Base-by-base conservation (phyloP, 2,329 filamentous ascomycete genomes). In the Capronia americana region DNA sequence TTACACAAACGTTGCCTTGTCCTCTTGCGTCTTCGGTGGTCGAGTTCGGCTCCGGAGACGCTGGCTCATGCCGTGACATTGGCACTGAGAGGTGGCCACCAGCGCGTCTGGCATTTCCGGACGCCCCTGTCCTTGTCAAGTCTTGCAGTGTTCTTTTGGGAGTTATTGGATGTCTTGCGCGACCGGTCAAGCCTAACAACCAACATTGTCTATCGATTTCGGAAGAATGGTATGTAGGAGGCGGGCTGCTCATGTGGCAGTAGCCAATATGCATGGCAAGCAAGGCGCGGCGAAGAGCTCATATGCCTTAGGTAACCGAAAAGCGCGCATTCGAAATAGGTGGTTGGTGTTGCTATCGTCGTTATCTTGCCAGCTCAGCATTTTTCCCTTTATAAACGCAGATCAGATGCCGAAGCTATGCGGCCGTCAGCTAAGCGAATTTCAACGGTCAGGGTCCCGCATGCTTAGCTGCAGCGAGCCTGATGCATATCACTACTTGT, bases 331-430 rank as follows among this genome's bases (percentile, higher is more conserved):
- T 5, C 3, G 17, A 30, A 30, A 30, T 17, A 55, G 53, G 8
- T 55, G 11, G 24, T 28, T 55, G 11, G 28, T n/a, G 53, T 24
- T 11, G 28, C 17, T 34, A n/a, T 32, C 28, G 11, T 20, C 4
- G 11, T 41, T 41, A 54, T 32, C 53, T 55, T 32, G 58, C 58
- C 58, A 61, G 23, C 58, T 26, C 58, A 54, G 46, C 46, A 41
- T 26, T 54, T 51, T 38, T 38, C 28, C n/a, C 11, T 53, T 53
- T n/a, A 32, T 20, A 23, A n/a, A 41, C 8, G 58, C 23, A 53
- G 26, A 61, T 54, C 46, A 53, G 32, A 51, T 38, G 38, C 58
- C 58, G 48, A 50, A 41, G 30, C 30, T 41, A 41, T 38, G 20
- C 11, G 20, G 30, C 12, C 44, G n/a, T 30, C 20, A 41, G 34